A percentile compares a stretch with the other conserved stretches of the same genome.
Evolutionary conservation across 2,329 filamentous ascomycete species (phyloP).

Genomic region (Beauveria caledonica): DNA sequence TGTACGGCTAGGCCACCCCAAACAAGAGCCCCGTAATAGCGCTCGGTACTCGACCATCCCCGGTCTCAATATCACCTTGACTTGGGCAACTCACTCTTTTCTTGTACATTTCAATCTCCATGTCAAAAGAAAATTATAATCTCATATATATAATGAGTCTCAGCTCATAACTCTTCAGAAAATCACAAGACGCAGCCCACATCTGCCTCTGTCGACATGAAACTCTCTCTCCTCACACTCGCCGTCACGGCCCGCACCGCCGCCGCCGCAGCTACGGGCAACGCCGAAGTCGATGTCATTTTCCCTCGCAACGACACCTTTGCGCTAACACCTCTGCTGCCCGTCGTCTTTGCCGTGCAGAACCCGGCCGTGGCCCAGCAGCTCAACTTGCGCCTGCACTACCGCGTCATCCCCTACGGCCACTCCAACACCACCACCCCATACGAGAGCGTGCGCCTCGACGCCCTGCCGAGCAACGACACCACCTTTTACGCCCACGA

Average conservation of each 20-base stretch:
- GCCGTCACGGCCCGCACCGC: not conserved
- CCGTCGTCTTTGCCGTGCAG: conserved; percentile 5
- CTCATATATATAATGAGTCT: too few species aligned
- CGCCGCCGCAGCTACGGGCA: not conserved
- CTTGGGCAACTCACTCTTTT: not conserved
- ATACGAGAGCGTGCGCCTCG: not conserved
- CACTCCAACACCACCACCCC: not conserved
- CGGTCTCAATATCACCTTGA: too few species aligned
- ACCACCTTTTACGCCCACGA: not conserved
- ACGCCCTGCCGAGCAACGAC: not conserved
- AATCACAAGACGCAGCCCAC: not conserved
- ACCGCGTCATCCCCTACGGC: not conserved
- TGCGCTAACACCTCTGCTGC: not conserved
- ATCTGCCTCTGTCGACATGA: not conserved
- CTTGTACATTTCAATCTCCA: not conserved
- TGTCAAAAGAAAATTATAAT: too few species aligned
- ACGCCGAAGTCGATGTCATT: conserved; percentile 5
- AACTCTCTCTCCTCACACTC: not conserved
- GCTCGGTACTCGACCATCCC: not conserved
- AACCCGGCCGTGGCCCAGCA: not conserved
- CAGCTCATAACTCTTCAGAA: not conserved
- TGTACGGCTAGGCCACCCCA: too few species aligned
- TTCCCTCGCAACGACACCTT: conserved; percentile 7
- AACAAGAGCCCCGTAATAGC: not conserved
- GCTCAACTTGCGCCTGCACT: not conserved